Percentiles rank a stretch among this genome's conserved stretches.
Conservation (phyloP, 805 yeast genomes). For the Wickerhamiella qilinensis region DNA sequence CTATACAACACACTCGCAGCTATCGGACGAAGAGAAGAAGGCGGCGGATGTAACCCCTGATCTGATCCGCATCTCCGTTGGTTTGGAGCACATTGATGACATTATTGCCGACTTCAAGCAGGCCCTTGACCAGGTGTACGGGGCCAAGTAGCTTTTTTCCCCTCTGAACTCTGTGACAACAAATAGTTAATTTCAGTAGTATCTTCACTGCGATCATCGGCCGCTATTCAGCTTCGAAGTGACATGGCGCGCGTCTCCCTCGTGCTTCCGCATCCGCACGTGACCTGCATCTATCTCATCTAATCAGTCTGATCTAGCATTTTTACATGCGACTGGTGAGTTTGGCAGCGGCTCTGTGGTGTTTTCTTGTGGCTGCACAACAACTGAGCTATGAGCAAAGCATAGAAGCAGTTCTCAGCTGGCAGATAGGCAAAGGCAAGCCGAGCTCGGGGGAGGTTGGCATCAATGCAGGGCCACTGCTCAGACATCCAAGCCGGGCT, state of each 20-base stretch:
- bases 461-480: neutral
- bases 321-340: too few relatives aligned
- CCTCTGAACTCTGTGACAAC: too few relatives aligned
- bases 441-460: neutral
- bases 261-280: too few relatives aligned
- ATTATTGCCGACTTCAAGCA: slow-evolving; percentile 79
- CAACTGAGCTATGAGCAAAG: neutral
- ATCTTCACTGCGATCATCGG: too few relatives aligned
- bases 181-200: too few relatives aligned
- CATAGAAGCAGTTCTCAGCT: neutral
- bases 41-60: slow-evolving; percentile 82
- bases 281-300: too few relatives aligned
- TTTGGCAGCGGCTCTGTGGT: too few relatives aligned
- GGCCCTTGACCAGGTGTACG: slow-evolving; percentile 52
- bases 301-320: too few relatives aligned
- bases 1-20: slow-evolving; percentile 91
- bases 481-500: neutral
- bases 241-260: too few relatives aligned
- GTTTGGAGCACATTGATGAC: slow-evolving; percentile 85
- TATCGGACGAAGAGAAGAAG: slow-evolving; percentile 60
- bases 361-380: too few relatives aligned
- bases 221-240: too few relatives aligned
- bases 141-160: neutral
- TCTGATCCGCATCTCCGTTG: slow-evolving; percentile 75
- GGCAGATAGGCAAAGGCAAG: neutral